These are phyloP conservation scores for Cichorium intybus DNA, from an alignment of 140 eudicot species.

Conservation along the genomic window DNA sequence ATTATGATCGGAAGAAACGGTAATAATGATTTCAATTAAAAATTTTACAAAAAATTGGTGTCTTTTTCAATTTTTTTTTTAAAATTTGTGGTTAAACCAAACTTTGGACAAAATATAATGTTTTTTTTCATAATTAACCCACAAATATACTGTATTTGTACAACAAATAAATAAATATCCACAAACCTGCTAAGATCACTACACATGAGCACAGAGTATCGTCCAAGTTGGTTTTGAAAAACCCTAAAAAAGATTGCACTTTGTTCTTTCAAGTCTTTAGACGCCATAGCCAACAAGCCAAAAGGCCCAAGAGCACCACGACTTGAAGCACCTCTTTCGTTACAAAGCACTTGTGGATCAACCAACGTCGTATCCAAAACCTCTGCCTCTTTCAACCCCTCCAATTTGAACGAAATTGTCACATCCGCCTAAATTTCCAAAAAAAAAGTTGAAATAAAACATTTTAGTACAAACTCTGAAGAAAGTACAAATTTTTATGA, in stretches of 20 bases:
- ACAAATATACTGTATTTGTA: too few relatives aligned
- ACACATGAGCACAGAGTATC: conserved; percentile 68
- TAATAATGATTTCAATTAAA: too few relatives aligned
- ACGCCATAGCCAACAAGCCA: conserved; percentile 47
- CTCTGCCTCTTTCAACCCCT: conserved; percentile 46
- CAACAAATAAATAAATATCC: neutral
- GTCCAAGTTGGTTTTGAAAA: conserved; percentile 26
- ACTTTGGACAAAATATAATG: neutral
- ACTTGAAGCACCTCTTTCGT: conserved; percentile 27
- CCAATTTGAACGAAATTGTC: conserved; percentile 48
- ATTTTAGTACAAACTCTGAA: neutral
- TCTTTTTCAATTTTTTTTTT: too few relatives aligned
- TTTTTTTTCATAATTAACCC: neutral
- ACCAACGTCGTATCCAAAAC: conserved; percentile 38
- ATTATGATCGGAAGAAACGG: too few relatives aligned
- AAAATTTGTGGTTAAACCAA: too few relatives aligned
- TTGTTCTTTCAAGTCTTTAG: conserved; percentile 44
- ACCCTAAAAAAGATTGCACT: conserved; percentile 60
- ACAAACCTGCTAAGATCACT: conserved; percentile 80
- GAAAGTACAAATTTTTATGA: neutral
- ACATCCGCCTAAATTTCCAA: conserved; percentile 56
- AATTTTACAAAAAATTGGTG: too few relatives aligned
- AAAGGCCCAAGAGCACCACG: conserved; percentile 51
- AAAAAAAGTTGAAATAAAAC: neutral
- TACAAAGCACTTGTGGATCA: conserved; percentile 44